Base-by-base conservation (phyloP, 2,329 filamentous ascomycete species). In the Zasmidium cellare region DNA sequence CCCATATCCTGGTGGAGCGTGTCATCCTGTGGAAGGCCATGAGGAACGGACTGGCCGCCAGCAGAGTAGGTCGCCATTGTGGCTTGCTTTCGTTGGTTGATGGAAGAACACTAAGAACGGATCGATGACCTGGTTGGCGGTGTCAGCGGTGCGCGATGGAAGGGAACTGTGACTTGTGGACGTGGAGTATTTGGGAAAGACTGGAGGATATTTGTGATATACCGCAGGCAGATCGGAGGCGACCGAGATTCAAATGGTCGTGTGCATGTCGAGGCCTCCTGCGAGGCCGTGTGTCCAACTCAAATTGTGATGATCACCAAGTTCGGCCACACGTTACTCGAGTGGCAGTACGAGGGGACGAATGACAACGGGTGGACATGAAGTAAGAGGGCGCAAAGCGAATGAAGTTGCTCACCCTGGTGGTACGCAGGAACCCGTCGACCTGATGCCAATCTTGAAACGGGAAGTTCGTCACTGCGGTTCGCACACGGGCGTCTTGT, bases 361-460 rank as follows among this genome's bases (percentile, higher is more conserved):
- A 55, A 55, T 60, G 57, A 62, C 55, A 53, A 51, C 48, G 51
- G 52, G 35, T 20, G 20, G 22, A 57, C 35, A 57, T 49, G 41
- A 50, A 22, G 16, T 22, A 31, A 38, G 25, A 51, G 57, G 11
- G 22, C 9, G 53, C 25, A 38, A 53, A 58, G 57, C 62, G 62
- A 62, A 60, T 58, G 53, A 51, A 46, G 56, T 16, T 47, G 63
- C 61, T 57, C 48, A 65, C 63, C 59, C 59, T 47, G 38, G 63
- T 65, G 35, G 63, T 51, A 65, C 63, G 56, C 61, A 61, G 57
- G 49, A 60, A 59, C 53, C 52, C 58, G 59, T 53, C 48, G 44
- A 52, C 58, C 49, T 56, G 59, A 52, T 57, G 51, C 54, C 47
- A 50, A 47, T 25, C 24, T 45, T 60, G 62, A 62, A 62, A 62